Base-by-base conservation (phyloP, 306 rosid genomes). In the Calophaca sinica region DNA sequence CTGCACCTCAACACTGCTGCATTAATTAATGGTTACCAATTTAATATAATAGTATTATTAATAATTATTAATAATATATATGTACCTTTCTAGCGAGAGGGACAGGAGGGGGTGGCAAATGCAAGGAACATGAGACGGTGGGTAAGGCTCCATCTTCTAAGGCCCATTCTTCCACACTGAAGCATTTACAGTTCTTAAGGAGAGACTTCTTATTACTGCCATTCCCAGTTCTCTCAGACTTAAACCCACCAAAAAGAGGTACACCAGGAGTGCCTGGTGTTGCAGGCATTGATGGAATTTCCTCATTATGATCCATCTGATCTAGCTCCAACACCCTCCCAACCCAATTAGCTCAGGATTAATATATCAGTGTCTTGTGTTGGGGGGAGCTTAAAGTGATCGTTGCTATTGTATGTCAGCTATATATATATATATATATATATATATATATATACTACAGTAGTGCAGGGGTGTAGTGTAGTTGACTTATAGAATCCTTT, bases 201-300 rank as follows among this genome's bases (percentile, higher is more conserved):
- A 93, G 81, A 12, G 96, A 83, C 63, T 89, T 89, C 72, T 74
- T 86, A 28, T 75, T 82, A 45, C 78, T 12, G 29, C 83, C 86
- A 52, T 75, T 64, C 5, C 53, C 54, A 12, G 5, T 77, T 75
- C 62, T 80, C 73, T 81, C 81, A 14, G 72, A 69, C 79, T 71
- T 86, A 70, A 87, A 86, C 4, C 89, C 93, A 7, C 93, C 88
- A 78, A 91, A 91, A 32, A 91, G 88, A 65, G 97, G 94, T 58
- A 74, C 87, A 60, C 92, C 92, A 11, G 90, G 97, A 60, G 94
- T 91, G 2, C 91, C 90, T 71, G 97, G 97, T 14, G 97, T 89
- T 38, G 85, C 87, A 28, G 89, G 96, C 12, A 85, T 82, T 32
- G 96, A 89, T 12, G 90, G 88, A 46, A 86, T 87, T 80, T 86